These are phyloP conservation scores for Plasmodium fragile DNA, from an alignment of 169 alveolate species.

Conservation along the genomic window DNA sequence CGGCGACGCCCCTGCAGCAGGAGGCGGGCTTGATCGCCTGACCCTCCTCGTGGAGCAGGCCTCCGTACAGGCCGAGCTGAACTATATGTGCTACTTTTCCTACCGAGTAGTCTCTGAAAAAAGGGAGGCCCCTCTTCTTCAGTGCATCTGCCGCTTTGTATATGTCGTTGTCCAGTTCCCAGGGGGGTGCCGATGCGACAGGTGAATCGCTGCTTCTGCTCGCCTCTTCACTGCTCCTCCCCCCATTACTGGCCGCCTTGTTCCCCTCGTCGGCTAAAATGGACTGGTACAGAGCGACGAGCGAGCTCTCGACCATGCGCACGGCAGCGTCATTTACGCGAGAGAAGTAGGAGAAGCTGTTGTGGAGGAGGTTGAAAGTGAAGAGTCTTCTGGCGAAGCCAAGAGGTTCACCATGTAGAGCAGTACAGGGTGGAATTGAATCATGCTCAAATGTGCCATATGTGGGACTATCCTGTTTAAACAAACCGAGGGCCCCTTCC, in stretches of 20 bases:
- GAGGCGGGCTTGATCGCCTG: constrained; percentile 27
- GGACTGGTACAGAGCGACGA: not conserved
- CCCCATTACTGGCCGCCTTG: not conserved
- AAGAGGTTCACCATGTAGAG: not conserved
- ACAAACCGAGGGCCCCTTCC: not conserved
- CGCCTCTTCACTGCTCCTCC: not conserved
- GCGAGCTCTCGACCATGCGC: not conserved
- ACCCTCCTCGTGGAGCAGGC: constrained; percentile 15
- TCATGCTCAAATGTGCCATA: not conserved
- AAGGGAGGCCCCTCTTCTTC: not conserved
- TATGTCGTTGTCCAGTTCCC: constrained; percentile 23
- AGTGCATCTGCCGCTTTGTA: constrained; percentile 20
- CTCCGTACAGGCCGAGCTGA: constrained; percentile 21
- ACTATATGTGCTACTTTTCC: constrained; percentile 45
- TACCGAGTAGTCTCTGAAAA: constrained; percentile 18
- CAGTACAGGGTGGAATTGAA: not conserved
- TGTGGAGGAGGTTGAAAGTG: not conserved
- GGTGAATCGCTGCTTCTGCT: not conserved
- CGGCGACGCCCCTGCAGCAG: not conserved
- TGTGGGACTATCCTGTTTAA: not conserved
- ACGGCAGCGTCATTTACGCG: not conserved
- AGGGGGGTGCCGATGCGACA: not conserved
- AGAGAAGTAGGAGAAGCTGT: constrained; percentile 39
- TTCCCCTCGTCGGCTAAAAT: not conserved
- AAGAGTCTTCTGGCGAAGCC: not conserved